Conservation (phyloP, 2,329 filamentous ascomycete species). For the Dactylonectria macrodidyma region DNA sequence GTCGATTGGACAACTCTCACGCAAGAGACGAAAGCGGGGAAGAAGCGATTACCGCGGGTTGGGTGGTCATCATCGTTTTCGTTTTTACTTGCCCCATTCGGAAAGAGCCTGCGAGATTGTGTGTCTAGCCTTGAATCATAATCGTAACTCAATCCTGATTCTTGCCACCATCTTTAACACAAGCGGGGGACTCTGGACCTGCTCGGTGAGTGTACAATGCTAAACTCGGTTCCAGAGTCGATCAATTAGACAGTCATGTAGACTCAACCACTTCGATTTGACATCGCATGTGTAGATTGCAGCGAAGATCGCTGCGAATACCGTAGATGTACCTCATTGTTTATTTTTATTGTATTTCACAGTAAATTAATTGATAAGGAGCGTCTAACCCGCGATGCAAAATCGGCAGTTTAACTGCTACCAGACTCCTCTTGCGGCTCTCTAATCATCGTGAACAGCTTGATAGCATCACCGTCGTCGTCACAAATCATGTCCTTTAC, state of each 20-base stretch:
- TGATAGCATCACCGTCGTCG: constrained; percentile 71
- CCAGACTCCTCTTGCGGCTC: constrained; percentile 54
- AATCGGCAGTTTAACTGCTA: constrained; percentile 25
- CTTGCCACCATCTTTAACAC: no score
- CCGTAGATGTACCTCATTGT: no score
- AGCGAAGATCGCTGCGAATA: no score
- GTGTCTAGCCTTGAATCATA: background rate
- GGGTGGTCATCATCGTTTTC: background rate
- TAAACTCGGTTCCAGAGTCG: no score
- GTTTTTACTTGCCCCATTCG: background rate
- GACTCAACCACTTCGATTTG: no score
- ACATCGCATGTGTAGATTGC: no score
- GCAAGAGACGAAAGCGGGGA: background rate
- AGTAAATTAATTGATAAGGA: no score
- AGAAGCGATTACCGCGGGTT: background rate
- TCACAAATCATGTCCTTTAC: constrained; percentile 77
- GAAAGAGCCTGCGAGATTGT: background rate
- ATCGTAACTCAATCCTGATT: no score
- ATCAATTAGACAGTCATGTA: no score
- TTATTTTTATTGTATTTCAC: no score
- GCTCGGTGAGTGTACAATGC: no score
- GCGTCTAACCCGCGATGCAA: background rate
- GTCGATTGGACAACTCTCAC: background rate
- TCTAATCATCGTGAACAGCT: constrained; percentile 65
- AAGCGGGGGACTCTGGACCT: no score